Conservation (phyloP, 768 basidiomycete species). For the Boletus subparvulus region DNA sequence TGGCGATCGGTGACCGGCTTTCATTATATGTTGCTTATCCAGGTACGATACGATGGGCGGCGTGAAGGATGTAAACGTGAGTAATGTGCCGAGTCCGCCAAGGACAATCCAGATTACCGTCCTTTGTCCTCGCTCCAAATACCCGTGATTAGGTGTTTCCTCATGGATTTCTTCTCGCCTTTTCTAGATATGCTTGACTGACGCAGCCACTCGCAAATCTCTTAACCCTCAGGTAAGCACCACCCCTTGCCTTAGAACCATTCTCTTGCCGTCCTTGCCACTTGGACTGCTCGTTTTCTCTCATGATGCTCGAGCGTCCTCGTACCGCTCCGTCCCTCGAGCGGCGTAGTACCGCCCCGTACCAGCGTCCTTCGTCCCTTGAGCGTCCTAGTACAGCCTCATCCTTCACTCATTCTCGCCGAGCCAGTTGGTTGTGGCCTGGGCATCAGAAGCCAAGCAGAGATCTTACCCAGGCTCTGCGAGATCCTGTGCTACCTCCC, state of each 20-base stretch:
- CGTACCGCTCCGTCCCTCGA: not conserved
- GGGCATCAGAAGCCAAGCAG: conserved; percentile 24
- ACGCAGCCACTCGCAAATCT: conserved; percentile 32
- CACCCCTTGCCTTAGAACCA: conserved; percentile 13
- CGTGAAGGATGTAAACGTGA: conserved; percentile 31
- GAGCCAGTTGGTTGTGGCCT: conserved; percentile 31
- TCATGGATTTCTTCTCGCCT: conserved; percentile 16
- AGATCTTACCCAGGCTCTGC: conserved; percentile 11
- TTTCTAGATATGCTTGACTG: conserved; percentile 29
- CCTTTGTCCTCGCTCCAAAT: conserved; percentile 3
- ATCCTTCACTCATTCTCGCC: conserved; percentile 14
- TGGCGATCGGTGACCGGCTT: not conserved
- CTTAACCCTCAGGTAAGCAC: conserved; percentile 33
- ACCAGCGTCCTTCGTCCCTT: conserved; percentile 1
- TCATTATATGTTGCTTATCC: not conserved
- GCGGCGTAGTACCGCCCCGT: not conserved
- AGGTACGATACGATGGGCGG: conserved; percentile 23
- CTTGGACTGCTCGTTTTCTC: conserved; percentile 1
- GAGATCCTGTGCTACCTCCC: conserved; percentile 20
- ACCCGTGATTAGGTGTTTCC: conserved; percentile 9
- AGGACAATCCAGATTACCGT: conserved; percentile 8
- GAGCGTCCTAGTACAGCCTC: not conserved
- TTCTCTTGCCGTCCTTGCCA: conserved; percentile 6
- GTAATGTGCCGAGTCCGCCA: conserved; percentile 26
- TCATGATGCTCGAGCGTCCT: conserved; percentile 24